Evolutionary conservation across 2,329 filamentous ascomycete species (phyloP), one percentile per base, ranked within the genome.

Genomic region (Ophiocordyceps unilateralis): DNA sequence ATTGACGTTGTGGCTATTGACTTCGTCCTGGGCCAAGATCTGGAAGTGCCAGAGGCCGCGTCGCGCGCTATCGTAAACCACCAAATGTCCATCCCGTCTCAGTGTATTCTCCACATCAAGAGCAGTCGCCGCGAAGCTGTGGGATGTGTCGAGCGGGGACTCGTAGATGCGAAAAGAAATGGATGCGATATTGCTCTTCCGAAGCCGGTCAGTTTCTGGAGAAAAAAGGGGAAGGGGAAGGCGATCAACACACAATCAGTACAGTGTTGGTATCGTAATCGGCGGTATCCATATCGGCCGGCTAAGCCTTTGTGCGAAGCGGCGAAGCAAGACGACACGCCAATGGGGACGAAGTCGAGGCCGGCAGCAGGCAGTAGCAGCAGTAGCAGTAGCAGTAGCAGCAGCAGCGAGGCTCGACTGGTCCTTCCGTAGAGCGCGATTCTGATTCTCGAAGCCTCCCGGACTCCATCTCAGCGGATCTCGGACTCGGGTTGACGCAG

Each of bases 221-320:
- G 5, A 22, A 10, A 11, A 30, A 19, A 21, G 17, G 5, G 14
- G 7, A 11, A 14, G 11, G n/a, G 14, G 21, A 12, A 14, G 22
- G 3, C 21, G 7, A 34, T 43, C 17, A 19, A 63, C 70, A 53
- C 50, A 77, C 74, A 62, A 76, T 66, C 53, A 74, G 62, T 53
- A 78, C 60, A 47, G 66, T 67, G 61, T 78, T 78, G 55, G 74
- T 78, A 54, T 75, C 72, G 59, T 75, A 76, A 61, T 77, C 73
- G 50, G 71, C 70, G 58, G 69, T 68, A 60, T 78, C 74, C 74
- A 78, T 78, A 55, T 70, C 72, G 70, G 55, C 59, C 51, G 58
- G 54, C 50, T 58, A 32, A 36, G 32, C 17, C 28, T 9, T 20
- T 19, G 32, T 19, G 32, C 32, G 32, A 36, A 19, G 32, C 32